Percentiles rank a stretch among this genome's conserved stretches.
Evolutionary conservation across 2,329 filamentous ascomycete genomes (phyloP).

Genomic region (Paraphoma sp.): DNA sequence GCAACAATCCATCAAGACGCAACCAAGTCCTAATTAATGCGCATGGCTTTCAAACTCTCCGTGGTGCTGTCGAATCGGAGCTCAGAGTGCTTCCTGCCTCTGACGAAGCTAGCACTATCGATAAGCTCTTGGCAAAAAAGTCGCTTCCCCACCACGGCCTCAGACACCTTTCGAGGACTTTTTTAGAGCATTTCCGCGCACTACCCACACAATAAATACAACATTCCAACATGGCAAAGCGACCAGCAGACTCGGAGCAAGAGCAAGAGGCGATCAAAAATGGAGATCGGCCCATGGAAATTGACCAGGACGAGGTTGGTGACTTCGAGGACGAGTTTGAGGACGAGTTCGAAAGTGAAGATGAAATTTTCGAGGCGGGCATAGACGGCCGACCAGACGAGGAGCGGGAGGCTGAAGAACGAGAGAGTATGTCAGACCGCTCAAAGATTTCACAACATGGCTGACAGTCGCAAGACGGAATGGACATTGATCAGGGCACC

Average conservation of each 20-base stretch:
- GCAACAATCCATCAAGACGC: too few relatives aligned
- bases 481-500: conserved; percentile 92
- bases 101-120: too few relatives aligned
- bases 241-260: conserved; percentile 61
- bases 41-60: too few relatives aligned
- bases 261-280: conserved; percentile 64
- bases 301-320: conserved; percentile 56
- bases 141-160: too few relatives aligned
- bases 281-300: conserved; percentile 64
- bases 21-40: too few relatives aligned
- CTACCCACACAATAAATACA: conserved; percentile 2
- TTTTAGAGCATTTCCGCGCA: conserved; percentile 7
- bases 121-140: too few relatives aligned
- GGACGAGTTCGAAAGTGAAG: conserved; percentile 87
- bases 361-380: conserved; percentile 92
- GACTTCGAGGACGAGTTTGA: conserved; percentile 97
- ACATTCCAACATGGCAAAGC: conserved; percentile 62
- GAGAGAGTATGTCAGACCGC: conserved; percentile 60
- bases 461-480: conserved; percentile 63
- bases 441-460: not conserved
- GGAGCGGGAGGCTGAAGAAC: conserved; percentile 89
- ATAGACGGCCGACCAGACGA: conserved; percentile 92
- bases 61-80: too few relatives aligned
- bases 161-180: not conserved
- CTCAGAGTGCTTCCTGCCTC: too few relatives aligned